Percentiles rank a stretch among this genome's conserved stretches.
Evolutionary conservation across 2,329 filamentous ascomycete genomes (phyloP).

Genomic region (Apiospora sp.): DNA sequence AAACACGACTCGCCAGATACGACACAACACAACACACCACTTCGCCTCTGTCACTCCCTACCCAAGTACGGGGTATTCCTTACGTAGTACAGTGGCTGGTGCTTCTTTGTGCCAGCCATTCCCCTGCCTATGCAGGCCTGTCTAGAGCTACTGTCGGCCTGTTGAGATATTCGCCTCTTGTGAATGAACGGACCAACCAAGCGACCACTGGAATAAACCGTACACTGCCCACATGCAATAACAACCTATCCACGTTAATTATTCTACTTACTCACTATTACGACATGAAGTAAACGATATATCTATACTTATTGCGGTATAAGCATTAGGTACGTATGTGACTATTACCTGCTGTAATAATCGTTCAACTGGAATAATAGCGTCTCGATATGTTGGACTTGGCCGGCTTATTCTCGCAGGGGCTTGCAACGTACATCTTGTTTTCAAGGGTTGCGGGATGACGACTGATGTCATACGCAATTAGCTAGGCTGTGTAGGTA

Average conservation of each 20-base stretch:
- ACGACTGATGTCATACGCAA: conserved; percentile 36
- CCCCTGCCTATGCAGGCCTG: not conserved
- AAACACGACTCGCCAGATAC: not conserved
- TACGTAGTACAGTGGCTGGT: conserved; percentile 18
- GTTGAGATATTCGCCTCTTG: not conserved
- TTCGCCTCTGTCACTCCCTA: not conserved
- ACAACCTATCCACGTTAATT: too few relatives aligned
- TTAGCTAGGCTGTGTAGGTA: not conserved
- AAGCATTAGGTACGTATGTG: too few relatives aligned
- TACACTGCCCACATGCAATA: too few relatives aligned
- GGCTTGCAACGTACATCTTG: not conserved
- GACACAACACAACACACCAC: not conserved
- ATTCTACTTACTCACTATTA: too few relatives aligned
- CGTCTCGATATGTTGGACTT: too few relatives aligned
- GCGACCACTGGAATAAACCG: too few relatives aligned
- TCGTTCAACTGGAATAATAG: too few relatives aligned
- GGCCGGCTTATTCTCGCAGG: too few relatives aligned
- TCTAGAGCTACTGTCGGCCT: not conserved
- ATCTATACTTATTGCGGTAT: too few relatives aligned
- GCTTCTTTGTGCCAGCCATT: not conserved
- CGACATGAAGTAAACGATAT: too few relatives aligned
- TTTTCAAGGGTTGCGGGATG: not conserved
- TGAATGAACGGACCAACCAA: not conserved
- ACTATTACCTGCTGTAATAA: too few relatives aligned
- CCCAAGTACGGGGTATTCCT: not conserved